These are phyloP conservation scores for Pelargonium citronellum DNA, from an alignment of 441 rosid genomes.

Conservation along the genomic window DNA sequence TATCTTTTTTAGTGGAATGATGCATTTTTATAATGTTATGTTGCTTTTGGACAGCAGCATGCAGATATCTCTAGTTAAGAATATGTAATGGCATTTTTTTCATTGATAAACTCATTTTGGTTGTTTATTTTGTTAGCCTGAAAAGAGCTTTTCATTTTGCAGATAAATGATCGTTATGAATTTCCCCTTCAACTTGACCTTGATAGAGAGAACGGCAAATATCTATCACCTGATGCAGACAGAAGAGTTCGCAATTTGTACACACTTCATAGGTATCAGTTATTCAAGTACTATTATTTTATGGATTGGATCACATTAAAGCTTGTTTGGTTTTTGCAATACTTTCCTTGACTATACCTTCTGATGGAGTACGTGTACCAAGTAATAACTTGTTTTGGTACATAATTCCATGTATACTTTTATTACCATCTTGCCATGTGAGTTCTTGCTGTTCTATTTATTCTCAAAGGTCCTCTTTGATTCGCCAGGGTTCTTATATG, in stretches of 20 bases:
- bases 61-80: neutral
- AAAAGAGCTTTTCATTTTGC: constrained; percentile 13
- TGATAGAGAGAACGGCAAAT: constrained; percentile 65
- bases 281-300: neutral
- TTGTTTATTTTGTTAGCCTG: neutral
- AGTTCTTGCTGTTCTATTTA: neutral
- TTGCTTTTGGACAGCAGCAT: neutral
- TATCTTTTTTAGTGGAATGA: neutral
- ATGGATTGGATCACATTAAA: neutral
- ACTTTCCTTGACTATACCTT: neutral
- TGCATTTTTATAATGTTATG: neutral
- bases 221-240: constrained; percentile 84
- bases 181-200: constrained; percentile 56
- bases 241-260: constrained; percentile 81
- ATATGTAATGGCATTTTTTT: neutral
- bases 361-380: neutral
- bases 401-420: neutral
- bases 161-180: constrained; percentile 54
- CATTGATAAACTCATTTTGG: neutral
- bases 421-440: neutral
- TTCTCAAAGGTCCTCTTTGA: neutral
- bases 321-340: neutral
- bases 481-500: neutral
- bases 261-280: constrained; percentile 75
- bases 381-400: neutral